Percentiles rank a stretch among this genome's conserved stretches.
Conservation (phyloP, 306 rosid genomes). For the Vachellia collinsii region DNA sequence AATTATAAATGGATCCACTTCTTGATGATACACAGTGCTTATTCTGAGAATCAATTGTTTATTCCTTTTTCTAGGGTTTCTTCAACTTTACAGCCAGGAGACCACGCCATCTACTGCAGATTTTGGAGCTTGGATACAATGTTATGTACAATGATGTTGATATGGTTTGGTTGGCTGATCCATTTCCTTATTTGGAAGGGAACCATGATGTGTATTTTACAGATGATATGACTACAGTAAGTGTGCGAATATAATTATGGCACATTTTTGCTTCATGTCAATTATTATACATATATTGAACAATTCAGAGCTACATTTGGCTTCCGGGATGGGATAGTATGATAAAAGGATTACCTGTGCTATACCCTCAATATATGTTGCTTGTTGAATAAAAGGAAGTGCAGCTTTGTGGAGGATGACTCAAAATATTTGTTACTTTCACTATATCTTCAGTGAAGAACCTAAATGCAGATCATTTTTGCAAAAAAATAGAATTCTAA, state of each 20-base stretch:
- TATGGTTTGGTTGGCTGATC: slow-evolving; percentile 98
- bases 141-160: slow-evolving; percentile 99
- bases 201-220: slow-evolving; percentile 93
- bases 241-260: slow-evolving; percentile 40
- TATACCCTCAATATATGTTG: neutral
- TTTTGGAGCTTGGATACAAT: slow-evolving; percentile 94
- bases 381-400: neutral
- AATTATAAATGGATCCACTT: slow-evolving; percentile 13
- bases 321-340: neutral
- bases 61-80: slow-evolving; percentile 70
- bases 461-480: neutral
- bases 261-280: neutral
- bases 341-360: neutral
- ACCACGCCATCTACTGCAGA: slow-evolving; percentile 81
- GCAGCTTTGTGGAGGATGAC: neutral
- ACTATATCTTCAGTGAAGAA: neutral
- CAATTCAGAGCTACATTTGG: neutral
- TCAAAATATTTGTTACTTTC: neutral
- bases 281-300: neutral
- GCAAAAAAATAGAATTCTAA: neutral
- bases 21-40: slow-evolving; percentile 10
- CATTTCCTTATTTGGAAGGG: slow-evolving; percentile 80
- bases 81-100: slow-evolving; percentile 96
- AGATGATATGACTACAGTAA: slow-evolving; percentile 90
- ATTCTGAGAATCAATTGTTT: slow-evolving; percentile 22